These are phyloP conservation scores for Pseudogymnoascus sp. DNA, from an alignment of 2,329 filamentous ascomycete genomes.

Conservation along the genomic window DNA sequence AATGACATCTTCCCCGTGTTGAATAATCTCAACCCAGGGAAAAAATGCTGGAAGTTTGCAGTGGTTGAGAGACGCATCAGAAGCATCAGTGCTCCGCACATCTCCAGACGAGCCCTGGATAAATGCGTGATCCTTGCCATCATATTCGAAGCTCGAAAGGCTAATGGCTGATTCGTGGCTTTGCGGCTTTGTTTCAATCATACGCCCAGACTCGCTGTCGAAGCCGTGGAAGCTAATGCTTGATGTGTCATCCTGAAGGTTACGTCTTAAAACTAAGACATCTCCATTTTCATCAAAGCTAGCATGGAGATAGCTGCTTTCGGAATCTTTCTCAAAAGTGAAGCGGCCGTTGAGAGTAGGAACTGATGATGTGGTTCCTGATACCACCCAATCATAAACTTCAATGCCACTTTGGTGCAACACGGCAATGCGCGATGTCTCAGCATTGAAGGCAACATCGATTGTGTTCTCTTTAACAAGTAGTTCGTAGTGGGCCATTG, in stretches of 20 bases:
- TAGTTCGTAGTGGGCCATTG: constrained; percentile 79
- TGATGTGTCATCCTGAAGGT: neutral
- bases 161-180: constrained; percentile 13
- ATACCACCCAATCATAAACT: constrained; percentile 60
- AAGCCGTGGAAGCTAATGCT: constrained; percentile 21
- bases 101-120: constrained; percentile 22
- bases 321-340: constrained; percentile 30
- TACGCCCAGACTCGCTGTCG: constrained; percentile 21
- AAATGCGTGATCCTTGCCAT: constrained; percentile 20
- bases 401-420: constrained; percentile 59
- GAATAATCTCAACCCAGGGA: constrained; percentile 28
- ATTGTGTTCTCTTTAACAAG: constrained; percentile 51
- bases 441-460: constrained; percentile 65
- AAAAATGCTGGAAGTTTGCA: constrained; percentile 23
- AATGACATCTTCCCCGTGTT: constrained; percentile 18
- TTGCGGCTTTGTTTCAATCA: constrained; percentile 18
- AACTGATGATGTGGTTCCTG: constrained; percentile 41
- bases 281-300: neutral
- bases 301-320: neutral
- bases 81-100: constrained; percentile 18
- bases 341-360: constrained; percentile 35
- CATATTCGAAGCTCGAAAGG: constrained; percentile 21
- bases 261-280: neutral
- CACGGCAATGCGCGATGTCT: constrained; percentile 59
- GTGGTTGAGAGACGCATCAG: constrained; percentile 20